Base-by-base conservation (phyloP, 768 basidiomycete genomes). In the Boletus subparvulus region DNA sequence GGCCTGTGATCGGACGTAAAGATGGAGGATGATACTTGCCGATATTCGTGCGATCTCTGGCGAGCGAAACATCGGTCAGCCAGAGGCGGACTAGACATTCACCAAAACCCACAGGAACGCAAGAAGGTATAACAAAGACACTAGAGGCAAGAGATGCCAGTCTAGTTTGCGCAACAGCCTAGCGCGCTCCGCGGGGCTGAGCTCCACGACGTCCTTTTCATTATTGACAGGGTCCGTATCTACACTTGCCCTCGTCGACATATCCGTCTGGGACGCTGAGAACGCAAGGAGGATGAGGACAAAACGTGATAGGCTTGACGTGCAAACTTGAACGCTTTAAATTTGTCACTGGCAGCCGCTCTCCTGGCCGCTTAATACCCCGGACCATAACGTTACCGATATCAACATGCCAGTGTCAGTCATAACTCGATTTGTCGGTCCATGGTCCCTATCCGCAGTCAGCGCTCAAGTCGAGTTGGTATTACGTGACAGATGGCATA, bases 1-100 rank as follows among this genome's bases (percentile, higher is more conserved):
- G 26, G 32, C 1, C 14, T 9, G 5, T 28, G 37, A 26, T 17
- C 24, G 6, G 8, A 17, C 41, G 9, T 28, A 21, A 26, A 17
- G 19, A 30, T 17, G 12, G 1, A 33, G 12, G 33, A 55, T 28
- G 33, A 30, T 41, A 69, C 71, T 70, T 64, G 54, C 78, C 80
- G 43, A 80, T 66, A 62, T 79, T 81, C 45, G 76, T 66, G 19
- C 80, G 74, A 63, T 80, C 80, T 24, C 76, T 77, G 47, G 33
- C 49, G 19, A 47, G 44, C 30, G 16, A 26, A 32, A 26, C 2
- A 7, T 50, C 8, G 12, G 17, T 61, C 30, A 47, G 33, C 11
- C 1, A 3, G 2, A 14, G 21, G 26, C 9, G 12, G 36, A 9
- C 19, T 1, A 16, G 40, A 26, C 41, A 4, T 40, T 24, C 17